Base-by-base conservation (phyloP, 805 yeast genomes). In the Tetrapisispora pingtungensis region DNA sequence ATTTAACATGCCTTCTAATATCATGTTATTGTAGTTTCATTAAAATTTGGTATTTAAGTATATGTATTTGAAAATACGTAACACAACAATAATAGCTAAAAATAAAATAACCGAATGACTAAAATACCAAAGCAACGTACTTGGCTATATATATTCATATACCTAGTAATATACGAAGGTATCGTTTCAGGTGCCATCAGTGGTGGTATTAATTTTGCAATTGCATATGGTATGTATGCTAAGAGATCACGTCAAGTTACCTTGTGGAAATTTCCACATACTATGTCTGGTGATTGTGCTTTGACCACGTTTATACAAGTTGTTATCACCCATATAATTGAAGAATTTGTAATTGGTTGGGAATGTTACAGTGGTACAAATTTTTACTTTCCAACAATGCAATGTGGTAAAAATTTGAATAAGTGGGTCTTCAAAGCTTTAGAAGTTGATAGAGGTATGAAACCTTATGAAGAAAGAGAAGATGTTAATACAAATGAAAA, bases 181-280 rank as follows among this genome's bases (percentile, higher is more conserved):
- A 18, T 54, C 10, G 41, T 49, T 10, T 49, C 57, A 22, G 57
- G 51, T 19, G 45, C 51, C 13, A 45, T 56, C n/a, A 42, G 51
- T 12, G 59, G 58, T 26, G 61, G 61, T n/a, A 43, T 54, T 1
- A 53, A 56, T 33, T 56, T 56, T 34, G 59, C 52, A 26, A 51
- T 55, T 10, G 57, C 59, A 1, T 56, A 54, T 33, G 61, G 56
- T 15, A 55, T 56, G 58, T 56, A 56, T 34, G 42, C 38, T 30
- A 32, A 47, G 15, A 41, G 43, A 12, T n/a, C 32, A 8, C 33
- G 37, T 15, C 49, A 43, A 1, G 43, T 56, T 3, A 47, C 47
- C 1, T 45, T 56, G 17, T 56, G 61, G 61, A 56, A 51, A n/a
- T 56, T 56, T 35, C 61, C 61, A 8, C 50, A 56, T 36, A 56